phyloP scores from a whole-genome alignment of 169 alveolate genomes.

The Cryptosporidium muris region DNA sequence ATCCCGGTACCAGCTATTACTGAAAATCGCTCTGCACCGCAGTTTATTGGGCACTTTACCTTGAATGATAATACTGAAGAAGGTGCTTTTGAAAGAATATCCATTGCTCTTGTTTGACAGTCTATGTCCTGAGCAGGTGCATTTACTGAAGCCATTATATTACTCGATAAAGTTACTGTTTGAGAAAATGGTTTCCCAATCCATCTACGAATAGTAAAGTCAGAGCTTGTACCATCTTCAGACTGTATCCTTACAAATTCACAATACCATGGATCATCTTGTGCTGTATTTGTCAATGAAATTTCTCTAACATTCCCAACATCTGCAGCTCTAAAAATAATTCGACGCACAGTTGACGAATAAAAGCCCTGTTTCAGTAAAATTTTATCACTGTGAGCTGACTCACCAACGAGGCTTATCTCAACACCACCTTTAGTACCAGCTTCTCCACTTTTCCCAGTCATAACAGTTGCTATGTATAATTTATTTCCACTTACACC shows the following conservation, averaged over 20 bases:
- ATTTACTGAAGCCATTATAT: constrained; percentile 78
- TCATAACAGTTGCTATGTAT: constrained; percentile 73
- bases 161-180: constrained; percentile 75
- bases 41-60: constrained; percentile 85
- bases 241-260: constrained; percentile 79
- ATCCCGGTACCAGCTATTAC: constrained; percentile 83
- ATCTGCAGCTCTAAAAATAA: constrained; percentile 84
- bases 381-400: constrained; percentile 81
- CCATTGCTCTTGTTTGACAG: constrained; percentile 84
- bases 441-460: constrained; percentile 78
- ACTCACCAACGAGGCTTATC: constrained; percentile 79
- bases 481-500: constrained; percentile 77
- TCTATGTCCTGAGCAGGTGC: constrained; percentile 84
- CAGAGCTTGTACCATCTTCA: constrained; percentile 75
- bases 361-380: constrained; percentile 71
- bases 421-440: constrained; percentile 83
- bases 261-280: constrained; percentile 87
- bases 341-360: constrained; percentile 78
- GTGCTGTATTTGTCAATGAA: constrained; percentile 80
- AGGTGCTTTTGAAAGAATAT: constrained; percentile 76
- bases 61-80: constrained; percentile 73
- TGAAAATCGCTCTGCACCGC: constrained; percentile 79
- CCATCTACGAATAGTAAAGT: constrained; percentile 85
- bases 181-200: constrained; percentile 83
- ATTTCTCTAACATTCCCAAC: constrained; percentile 83